Base-by-base conservation (phyloP, 106 monocot genomes). In the Dendrobium officinale region DNA sequence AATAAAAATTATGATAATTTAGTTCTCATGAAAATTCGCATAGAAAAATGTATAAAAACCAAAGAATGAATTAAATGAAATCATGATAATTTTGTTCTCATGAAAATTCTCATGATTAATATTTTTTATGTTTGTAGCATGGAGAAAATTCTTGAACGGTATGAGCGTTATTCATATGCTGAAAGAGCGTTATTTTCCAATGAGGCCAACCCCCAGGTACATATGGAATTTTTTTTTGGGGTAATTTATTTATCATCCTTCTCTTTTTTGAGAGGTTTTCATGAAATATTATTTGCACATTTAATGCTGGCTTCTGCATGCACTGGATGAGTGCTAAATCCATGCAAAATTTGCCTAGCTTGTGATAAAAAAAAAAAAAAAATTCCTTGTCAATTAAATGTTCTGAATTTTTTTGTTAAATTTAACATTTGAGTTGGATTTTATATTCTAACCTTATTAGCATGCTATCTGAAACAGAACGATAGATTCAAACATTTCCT, bases 71-170 rank as follows among this genome's bases (percentile, higher is more conserved):
- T 24, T 22, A 64, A n/a, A 20, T 64, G 24, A 64, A 7, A 64
- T 24, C 20, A 64, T 24, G 64, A 64, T 64, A 20, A 24, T 72
- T 33, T 9, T n/a, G n/a, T n/a, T n/a, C n/a, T n/a, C n/a, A n/a
- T n/a, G n/a, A n/a, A n/a, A 1, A 1, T 16, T 72, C 70, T 2
- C n/a, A 72, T 68, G 37, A 72, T 72, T 9, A 72, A 4, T 10
- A 72, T n/a, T 43, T 9, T 43, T 72, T 82, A 24, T 33, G 42
- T 70, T 15, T 54, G 47, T 82, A 88, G 88, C 29, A 88, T 88
- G 85, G 88, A 88, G 31, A 85, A 70, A 42, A 88, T 88, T 77
- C 80, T 88, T 73, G 88, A 88, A 77, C 75, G 85, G 3, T 88
- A 88, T 41, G 85, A 88, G 67, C 80, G 67, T 47, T 85, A 83